Base-by-base conservation (phyloP, 2,329 filamentous ascomycete species). In the Diaporthe citri region DNA sequence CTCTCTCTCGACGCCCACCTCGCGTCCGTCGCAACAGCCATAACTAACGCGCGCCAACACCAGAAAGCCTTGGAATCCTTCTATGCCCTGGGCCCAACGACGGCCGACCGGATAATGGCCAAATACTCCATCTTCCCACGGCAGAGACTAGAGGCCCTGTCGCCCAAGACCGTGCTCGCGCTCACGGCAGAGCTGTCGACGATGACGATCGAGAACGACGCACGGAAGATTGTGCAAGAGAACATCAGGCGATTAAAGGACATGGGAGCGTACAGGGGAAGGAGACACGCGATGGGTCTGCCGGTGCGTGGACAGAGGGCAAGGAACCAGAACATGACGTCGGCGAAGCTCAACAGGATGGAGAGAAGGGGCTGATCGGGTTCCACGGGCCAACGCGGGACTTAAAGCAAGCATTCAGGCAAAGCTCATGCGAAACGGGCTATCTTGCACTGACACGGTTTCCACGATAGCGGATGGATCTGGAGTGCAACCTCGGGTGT, bases 161-260 rank as follows among this genome's bases (percentile, higher is more conserved):
- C 91, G 59, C 91, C 93, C 75, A 92, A 93, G 82, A 96, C 95
- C 76, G 87, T 98, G 79, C 93, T 95, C 71, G 93, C 94, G 71
- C 88, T 99, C 76, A 97, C 94, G 31, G 93, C 93, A 69, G 95
- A 97, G 81, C 88, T 99, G 55, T 94, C 95, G 22, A 93, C 92
- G 72, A 96, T 99, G 95, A 97, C 94, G 76, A 95, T 98, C 80
- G 97, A 98, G 84, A 97, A 94, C 83, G 96, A 98, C 80, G 88
- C 97, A 77, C 88, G 92, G 80, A 90, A 93, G 82, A 87, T 94
- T 75, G 86, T 98, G 51, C 89, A 93, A 80, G 95, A 98, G 67
- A 97, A 98, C 81, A 97, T 99, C 79, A 89, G 89, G 82, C 88
- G 96, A 75, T 81, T 99, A 83, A 94, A 94, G 82, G 96, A 98